Percentiles rank a stretch among this genome's conserved stretches.
phyloP scores from a whole-genome alignment of 805 yeast genomes.

The Candida tammaniensis region DNA sequence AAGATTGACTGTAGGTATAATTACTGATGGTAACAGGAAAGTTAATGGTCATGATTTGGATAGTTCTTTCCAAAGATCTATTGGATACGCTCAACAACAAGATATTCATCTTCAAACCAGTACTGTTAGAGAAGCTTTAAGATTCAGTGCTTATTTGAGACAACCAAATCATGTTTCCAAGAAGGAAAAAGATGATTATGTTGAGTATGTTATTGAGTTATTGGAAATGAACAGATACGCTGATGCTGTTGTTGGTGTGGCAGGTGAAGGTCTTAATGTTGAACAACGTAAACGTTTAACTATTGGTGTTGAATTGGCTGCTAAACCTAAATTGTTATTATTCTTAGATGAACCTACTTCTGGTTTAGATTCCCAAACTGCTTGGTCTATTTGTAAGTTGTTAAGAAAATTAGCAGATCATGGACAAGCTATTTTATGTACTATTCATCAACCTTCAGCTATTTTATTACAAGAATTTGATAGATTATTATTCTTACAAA shows the following conservation, averaged over 20 bases:
- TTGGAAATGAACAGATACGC: slow-evolving; percentile 69
- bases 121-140: slow-evolving; percentile 73
- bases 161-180: slow-evolving; percentile 58
- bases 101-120: slow-evolving; percentile 68
- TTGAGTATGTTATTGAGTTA: slow-evolving; percentile 62
- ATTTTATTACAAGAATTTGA: slow-evolving; percentile 75
- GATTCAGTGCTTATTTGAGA: slow-evolving; percentile 69
- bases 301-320: slow-evolving; percentile 41
- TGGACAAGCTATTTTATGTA: slow-evolving; percentile 44
- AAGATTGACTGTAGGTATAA: slow-evolving; percentile 66
- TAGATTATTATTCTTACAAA: slow-evolving; percentile 62
- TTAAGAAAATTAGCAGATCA: slow-evolving; percentile 39
- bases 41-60: slow-evolving; percentile 68
- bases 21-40: slow-evolving; percentile 60
- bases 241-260: slow-evolving; percentile 76
- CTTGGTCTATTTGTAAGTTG: slow-evolving; percentile 41
- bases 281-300: slow-evolving; percentile 42
- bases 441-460: slow-evolving; percentile 87
- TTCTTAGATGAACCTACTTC: slow-evolving; percentile 45
- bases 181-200: slow-evolving; percentile 62
- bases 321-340: slow-evolving; percentile 36
- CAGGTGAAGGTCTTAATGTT: slow-evolving; percentile 58
- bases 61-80: slow-evolving; percentile 67
- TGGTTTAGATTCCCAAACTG: slow-evolving; percentile 43
- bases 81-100: slow-evolving; percentile 81